Base-by-base conservation (phyloP, 495 filamentous ascomycete genomes). In the Aspergillus baeticus region DNA sequence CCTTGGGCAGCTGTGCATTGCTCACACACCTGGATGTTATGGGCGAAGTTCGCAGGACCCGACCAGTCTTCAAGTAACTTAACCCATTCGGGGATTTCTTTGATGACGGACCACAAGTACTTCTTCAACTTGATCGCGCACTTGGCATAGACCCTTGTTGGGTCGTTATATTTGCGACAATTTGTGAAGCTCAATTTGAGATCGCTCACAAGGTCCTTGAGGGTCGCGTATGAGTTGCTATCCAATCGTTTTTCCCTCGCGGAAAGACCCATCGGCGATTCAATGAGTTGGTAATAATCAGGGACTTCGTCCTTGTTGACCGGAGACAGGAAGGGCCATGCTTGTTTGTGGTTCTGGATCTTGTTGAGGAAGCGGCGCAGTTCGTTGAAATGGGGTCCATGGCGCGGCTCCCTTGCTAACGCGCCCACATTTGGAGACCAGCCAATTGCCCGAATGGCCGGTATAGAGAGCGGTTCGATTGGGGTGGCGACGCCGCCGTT, bases 381-480 rank as follows among this genome's bases (percentile, higher is more conserved):
- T 59, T 92, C 87, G 67, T 91, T 92, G 74, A 95, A 96, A 67
- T 97, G 96, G 13, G 94, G 94, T 8, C 94, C 94, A 66, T 96
- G 94, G 38, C 94, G 90, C 14, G 94, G 92, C 68, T 96, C 91
- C 34, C 94, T 87, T 6, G 94, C 91, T 35, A 98, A 76, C 65
- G 94, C 91, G 73, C 98, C 94, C 94, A 98, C 97, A 65, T 93
- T 91, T 10, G 89, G 89, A 2, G 88, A 92, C 94, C 94, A 98
- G 54, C 93, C 94, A 6, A 91, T 91, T 37, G 82, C 87, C 50
- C 87, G 87, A 71, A 96, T 92, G 5, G 89, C 89, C 36, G 86
- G 82, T 60, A 95, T 91, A 17, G 78, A 78, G 36, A 94, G 78
- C 1, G 91, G 91, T 62, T 96, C 87, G 61, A 96, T 91, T 49